These are phyloP conservation scores for Metschnikowia picachoensis DNA, from an alignment of 805 yeast genomes.

Conservation along the genomic window DNA sequence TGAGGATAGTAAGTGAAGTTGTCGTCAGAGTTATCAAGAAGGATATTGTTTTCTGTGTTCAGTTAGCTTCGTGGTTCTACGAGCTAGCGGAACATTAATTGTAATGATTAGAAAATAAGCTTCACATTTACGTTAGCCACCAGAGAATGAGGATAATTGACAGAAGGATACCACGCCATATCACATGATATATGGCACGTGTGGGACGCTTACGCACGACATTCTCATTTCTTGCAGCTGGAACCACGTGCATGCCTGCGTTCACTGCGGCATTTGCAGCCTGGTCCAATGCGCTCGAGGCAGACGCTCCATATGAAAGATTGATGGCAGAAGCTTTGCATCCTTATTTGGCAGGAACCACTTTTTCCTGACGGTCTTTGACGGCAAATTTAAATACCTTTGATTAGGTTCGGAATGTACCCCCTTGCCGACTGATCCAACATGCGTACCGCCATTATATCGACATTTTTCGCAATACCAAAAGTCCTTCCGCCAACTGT, in stretches of 20 bases:
- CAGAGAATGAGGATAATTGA: too few relatives aligned
- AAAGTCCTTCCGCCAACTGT: conserved; percentile 75
- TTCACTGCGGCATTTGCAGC: conserved; percentile 88
- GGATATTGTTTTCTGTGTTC: too few relatives aligned
- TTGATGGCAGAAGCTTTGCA: conserved; percentile 85
- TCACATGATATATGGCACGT: too few relatives aligned
- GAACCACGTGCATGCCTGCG: conserved; percentile 88
- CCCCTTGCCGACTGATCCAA: conserved; percentile 80
- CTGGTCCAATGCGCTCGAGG: conserved; percentile 76
- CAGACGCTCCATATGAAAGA: conserved; percentile 93
- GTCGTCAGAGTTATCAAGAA: too few relatives aligned
- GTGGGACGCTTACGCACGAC: too few relatives aligned
- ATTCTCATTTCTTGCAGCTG: conserved; percentile 94
- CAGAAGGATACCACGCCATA: too few relatives aligned
- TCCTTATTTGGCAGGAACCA: conserved; percentile 52
- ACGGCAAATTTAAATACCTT: conserved; percentile 83
- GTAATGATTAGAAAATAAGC: too few relatives aligned
- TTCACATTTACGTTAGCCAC: too few relatives aligned
- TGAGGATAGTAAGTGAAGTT: too few relatives aligned
- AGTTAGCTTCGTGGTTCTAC: too few relatives aligned
- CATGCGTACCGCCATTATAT: conserved; percentile 78
- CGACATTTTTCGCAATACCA: conserved; percentile 81
- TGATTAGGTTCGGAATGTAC: conserved; percentile 75
- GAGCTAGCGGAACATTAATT: too few relatives aligned
- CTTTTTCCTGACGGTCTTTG: conserved; percentile 56